phyloP scores from a whole-genome alignment of 2,329 filamentous ascomycete genomes.

The Clonostachys byssicola region DNA sequence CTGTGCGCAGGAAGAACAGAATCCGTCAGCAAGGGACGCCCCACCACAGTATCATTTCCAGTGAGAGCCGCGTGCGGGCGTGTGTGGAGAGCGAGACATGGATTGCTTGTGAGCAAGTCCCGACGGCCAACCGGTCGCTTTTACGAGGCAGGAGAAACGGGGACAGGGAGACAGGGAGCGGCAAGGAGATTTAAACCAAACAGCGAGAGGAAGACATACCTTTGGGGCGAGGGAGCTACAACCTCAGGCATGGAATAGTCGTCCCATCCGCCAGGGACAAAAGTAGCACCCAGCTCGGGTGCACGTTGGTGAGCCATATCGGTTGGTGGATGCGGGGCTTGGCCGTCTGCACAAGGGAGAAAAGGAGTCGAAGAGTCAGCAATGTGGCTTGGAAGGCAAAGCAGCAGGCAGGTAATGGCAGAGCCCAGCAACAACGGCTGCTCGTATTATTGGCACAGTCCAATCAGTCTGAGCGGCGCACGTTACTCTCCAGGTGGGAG shows the following conservation, averaged over 20 bases:
- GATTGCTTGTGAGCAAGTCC: not conserved
- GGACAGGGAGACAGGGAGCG: constrained; percentile 10
- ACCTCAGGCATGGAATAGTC: constrained; percentile 61
- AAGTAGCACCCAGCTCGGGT: constrained; percentile 38
- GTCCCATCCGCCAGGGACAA: constrained; percentile 53
- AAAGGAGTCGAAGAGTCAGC: not conserved
- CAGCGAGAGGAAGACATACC: constrained; percentile 32
- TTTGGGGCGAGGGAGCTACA: constrained; percentile 51
- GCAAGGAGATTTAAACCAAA: constrained; percentile 5
- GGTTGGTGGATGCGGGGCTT: constrained; percentile 1
- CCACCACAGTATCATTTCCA: constrained; percentile 11
- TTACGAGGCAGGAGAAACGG: not conserved
- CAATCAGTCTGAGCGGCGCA: not conserved
- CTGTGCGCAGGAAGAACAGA: constrained; percentile 40
- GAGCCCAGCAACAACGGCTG: not conserved
- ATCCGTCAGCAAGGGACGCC: constrained; percentile 26
- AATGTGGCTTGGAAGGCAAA: not conserved
- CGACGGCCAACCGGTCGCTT: too few species aligned
- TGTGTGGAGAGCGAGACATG: not conserved
- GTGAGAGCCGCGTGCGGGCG: not conserved
- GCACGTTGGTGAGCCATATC: not conserved
- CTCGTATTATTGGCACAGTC: not conserved
- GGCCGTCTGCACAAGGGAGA: not conserved
- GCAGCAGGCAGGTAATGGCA: not conserved
- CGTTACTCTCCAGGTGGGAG: not conserved